Percentiles rank a stretch among this genome's conserved stretches.
phyloP scores from a whole-genome alignment of 176 grass and related monocot species.

The Oryza australiensis region DNA sequence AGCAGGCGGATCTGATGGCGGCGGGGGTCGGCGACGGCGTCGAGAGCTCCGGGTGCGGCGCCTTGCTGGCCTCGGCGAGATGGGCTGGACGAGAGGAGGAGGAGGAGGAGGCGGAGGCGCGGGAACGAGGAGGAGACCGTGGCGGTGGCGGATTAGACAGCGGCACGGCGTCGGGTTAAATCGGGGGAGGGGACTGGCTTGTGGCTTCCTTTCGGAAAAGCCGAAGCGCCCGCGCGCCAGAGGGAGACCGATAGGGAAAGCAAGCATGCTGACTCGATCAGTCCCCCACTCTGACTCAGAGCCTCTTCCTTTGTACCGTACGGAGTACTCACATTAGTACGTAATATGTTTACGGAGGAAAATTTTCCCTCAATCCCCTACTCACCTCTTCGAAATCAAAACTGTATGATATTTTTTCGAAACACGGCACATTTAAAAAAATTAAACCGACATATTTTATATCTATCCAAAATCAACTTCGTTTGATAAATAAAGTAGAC shows the following conservation, averaged over 20 bases:
- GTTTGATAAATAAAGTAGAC: too few relatives aligned
- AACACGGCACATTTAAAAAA: too few relatives aligned
- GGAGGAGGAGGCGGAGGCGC: neutral
- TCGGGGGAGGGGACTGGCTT: neutral
- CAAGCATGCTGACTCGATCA: neutral
- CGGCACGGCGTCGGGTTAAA: neutral
- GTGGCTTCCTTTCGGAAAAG: neutral
- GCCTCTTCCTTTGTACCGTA: too few relatives aligned
- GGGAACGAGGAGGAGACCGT: neutral
- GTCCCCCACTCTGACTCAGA: too few relatives aligned
- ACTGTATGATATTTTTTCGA: too few relatives aligned
- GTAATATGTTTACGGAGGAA: too few relatives aligned
- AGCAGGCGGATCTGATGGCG: constrained; percentile 23
- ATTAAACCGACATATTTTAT: too few relatives aligned
- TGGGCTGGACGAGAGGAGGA: neutral
- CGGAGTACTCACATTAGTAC: too few relatives aligned
- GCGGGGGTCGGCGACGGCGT: neutral
- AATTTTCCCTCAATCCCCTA: too few relatives aligned
- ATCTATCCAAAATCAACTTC: too few relatives aligned
- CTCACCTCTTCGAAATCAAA: too few relatives aligned
- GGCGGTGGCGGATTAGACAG: constrained; percentile 14
- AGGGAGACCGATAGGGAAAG: neutral
- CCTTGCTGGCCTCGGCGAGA: neutral
- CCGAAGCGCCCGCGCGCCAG: neutral
- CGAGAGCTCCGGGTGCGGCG: neutral